Evolutionary conservation across 73 alveolate genomes (phyloP).

Genomic region (Durusdinium trenchii): DNA sequence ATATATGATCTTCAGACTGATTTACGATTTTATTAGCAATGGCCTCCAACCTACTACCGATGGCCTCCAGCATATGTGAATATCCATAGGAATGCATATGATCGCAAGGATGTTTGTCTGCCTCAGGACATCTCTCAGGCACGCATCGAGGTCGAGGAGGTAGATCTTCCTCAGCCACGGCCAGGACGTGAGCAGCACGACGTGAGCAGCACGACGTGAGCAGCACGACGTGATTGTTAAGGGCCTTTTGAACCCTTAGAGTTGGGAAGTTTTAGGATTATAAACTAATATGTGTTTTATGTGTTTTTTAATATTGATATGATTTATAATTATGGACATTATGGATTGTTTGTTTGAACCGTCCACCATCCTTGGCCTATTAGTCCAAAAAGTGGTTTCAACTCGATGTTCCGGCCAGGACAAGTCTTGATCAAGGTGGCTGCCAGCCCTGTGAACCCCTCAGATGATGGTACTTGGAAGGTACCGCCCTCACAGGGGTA

Average conservation of each 20-base stretch:
- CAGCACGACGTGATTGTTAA: not conserved
- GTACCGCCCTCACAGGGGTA: conserved; percentile 34
- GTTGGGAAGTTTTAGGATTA: not conserved
- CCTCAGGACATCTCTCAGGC: conserved; percentile 6
- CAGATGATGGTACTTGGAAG: conserved; percentile 68
- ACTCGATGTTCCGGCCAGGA: not conserved
- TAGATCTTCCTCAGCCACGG: conserved; percentile 41
- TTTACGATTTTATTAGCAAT: no score
- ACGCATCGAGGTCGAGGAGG: conserved; percentile 53
- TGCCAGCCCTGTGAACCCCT: conserved; percentile 89
- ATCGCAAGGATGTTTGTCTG: no score
- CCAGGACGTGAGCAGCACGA: conserved; percentile 50
- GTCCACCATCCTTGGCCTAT: no score
- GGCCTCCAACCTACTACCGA: no score
- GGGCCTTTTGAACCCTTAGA: not conserved
- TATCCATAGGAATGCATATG: no score
- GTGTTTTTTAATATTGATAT: no score
- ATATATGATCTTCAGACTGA: no score
- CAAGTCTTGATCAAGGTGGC: conserved; percentile 73
- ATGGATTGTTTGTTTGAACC: no score
- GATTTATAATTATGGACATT: no score
- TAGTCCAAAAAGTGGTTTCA: no score
- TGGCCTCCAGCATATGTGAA: no score
- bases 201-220: no score
- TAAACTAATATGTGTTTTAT: not conserved